These are phyloP conservation scores for Boletus reticuloceps DNA, from an alignment of 768 basidiomycete genomes.

Conservation along the genomic window DNA sequence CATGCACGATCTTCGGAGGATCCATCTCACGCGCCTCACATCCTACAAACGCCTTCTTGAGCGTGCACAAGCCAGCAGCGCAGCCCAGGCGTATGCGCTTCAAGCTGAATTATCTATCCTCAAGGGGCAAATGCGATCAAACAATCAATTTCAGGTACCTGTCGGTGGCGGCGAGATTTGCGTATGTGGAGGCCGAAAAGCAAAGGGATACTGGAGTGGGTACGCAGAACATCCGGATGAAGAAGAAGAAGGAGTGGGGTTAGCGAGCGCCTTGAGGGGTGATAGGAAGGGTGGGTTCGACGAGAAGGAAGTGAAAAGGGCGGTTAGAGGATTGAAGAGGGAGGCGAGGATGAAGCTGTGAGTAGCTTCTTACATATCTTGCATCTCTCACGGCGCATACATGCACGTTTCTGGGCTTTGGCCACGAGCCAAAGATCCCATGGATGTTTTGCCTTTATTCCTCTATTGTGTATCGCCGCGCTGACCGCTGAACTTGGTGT, in stretches of 20 bases:
- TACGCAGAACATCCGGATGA: constrained; percentile 49
- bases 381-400: neutral
- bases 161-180: constrained; percentile 34
- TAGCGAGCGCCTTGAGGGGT: constrained; percentile 48
- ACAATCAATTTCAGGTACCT: constrained; percentile 4
- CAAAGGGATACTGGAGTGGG: constrained; percentile 71
- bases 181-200: constrained; percentile 59
- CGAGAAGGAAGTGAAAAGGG: constrained; percentile 67
- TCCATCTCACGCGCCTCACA: constrained; percentile 56
- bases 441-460: neutral
- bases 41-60: constrained; percentile 80
- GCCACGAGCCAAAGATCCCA: neutral
- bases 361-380: constrained; percentile 29
- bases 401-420: neutral
- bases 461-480: neutral
- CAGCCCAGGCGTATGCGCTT: constrained; percentile 80
- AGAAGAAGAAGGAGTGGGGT: constrained; percentile 40
- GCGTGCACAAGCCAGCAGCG: constrained; percentile 72
- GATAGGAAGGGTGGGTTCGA: constrained; percentile 56
- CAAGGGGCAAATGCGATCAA: constrained; percentile 40
- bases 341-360: constrained; percentile 75
- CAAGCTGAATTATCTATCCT: constrained; percentile 77
- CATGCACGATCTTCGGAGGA: constrained; percentile 37
- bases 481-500: neutral
- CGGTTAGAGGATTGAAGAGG: constrained; percentile 55